phyloP scores from a whole-genome alignment of 176 grass and related monocot genomes.

The Cocos nucifera region DNA sequence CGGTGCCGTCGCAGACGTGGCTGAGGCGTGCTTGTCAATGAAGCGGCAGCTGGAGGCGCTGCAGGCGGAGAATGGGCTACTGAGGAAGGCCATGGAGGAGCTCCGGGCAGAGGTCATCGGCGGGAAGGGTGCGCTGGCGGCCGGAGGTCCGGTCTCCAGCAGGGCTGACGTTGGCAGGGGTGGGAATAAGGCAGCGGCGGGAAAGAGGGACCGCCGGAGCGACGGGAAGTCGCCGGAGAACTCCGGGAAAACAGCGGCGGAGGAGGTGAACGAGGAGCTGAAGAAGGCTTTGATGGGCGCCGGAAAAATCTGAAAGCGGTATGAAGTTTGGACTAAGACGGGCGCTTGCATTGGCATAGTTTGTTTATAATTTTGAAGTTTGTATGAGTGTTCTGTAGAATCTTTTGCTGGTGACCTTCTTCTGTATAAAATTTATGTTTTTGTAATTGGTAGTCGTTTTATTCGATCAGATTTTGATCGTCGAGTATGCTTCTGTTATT shows the following conservation, averaged over 20 bases:
- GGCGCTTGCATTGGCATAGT: no score
- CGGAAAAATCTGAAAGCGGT: constrained; percentile 5
- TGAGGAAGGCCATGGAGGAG: not conserved
- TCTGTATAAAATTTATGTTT: no score
- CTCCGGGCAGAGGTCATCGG: not conserved
- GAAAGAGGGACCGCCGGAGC: constrained; percentile 25
- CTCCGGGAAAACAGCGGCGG: constrained; percentile 12
- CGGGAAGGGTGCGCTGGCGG: constrained; percentile 1
- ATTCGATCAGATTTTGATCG: no score
- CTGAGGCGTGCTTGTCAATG: not conserved
- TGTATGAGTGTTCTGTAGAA: no score
- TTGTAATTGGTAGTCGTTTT: no score
- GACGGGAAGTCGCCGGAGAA: constrained; percentile 18
- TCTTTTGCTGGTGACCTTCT: no score
- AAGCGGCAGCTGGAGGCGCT: not conserved
- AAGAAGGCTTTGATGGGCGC: constrained; percentile 51
- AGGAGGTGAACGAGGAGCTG: constrained; percentile 40
- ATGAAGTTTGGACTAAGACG: no score
- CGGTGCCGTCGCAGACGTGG: not conserved
- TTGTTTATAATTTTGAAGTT: no score
- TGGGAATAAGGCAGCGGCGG: not conserved
- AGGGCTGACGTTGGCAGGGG: not conserved
- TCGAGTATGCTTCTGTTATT: no score
- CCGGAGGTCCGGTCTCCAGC: constrained; percentile 5
- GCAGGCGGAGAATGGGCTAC: not conserved